Evolutionary conservation across 805 yeast genomes (phyloP).

Genomic region (Candida easanensis): DNA sequence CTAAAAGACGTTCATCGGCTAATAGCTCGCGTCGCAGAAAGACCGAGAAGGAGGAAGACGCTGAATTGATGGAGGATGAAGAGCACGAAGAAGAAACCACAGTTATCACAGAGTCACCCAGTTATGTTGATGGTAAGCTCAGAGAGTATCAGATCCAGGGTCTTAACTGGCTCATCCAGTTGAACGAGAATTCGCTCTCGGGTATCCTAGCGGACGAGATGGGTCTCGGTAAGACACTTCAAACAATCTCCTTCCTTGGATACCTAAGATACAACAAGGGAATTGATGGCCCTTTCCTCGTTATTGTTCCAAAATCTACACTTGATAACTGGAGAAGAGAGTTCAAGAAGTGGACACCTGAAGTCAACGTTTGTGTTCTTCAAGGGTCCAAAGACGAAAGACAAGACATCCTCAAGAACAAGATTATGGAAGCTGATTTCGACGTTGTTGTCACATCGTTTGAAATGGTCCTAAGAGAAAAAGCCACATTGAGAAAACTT

Average conservation of each 20-base stretch:
- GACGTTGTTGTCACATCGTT: slow-evolving; percentile 90
- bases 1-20: slow-evolving; percentile 2
- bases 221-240: slow-evolving; percentile 97
- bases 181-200: slow-evolving; percentile 83
- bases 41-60: slow-evolving; percentile 94
- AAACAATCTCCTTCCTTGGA: slow-evolving; percentile 90
- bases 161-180: slow-evolving; percentile 86
- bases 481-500: slow-evolving; percentile 71
- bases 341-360: slow-evolving; percentile 94
- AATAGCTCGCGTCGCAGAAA: slow-evolving; percentile 62
- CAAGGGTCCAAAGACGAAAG: slow-evolving; percentile 92
- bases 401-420: slow-evolving; percentile 51
- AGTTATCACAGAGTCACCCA: slow-evolving; percentile 83
- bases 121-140: slow-evolving; percentile 69
- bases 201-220: slow-evolving; percentile 97
- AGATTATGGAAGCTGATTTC: slow-evolving; percentile 69
- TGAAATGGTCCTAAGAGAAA: slow-evolving; percentile 91
- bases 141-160: slow-evolving; percentile 96
- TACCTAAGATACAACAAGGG: slow-evolving; percentile 75
- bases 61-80: slow-evolving; percentile 82
- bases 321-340: slow-evolving; percentile 96
- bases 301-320: slow-evolving; percentile 94
- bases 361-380: slow-evolving; percentile 76
- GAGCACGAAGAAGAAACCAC: slow-evolving; percentile 61
- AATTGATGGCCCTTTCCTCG: slow-evolving; percentile 85